Percentiles rank a stretch among this genome's conserved stretches.
Conservation (phyloP, 2,329 filamentous ascomycete species). For the Ceratocystis colombiana region DNA sequence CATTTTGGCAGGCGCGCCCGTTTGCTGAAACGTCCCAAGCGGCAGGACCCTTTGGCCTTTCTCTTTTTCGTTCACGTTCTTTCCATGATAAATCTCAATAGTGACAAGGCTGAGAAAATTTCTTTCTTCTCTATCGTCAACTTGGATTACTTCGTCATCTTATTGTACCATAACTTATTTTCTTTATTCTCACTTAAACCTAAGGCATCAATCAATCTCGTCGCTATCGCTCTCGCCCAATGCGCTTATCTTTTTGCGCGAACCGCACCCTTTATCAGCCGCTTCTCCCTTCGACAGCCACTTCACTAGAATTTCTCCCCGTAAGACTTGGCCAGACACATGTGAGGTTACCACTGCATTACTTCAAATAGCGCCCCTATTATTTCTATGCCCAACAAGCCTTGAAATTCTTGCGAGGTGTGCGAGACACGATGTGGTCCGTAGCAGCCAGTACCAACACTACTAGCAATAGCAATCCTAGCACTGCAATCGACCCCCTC, state of each 20-base stretch:
- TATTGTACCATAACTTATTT: background rate
- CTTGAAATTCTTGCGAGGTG: no score
- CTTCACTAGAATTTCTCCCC: background rate
- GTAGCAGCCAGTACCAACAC: constrained; percentile 7
- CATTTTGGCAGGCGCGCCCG: constrained; percentile 8
- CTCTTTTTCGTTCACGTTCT: background rate
- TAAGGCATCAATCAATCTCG: background rate
- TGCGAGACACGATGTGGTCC: constrained; percentile 21
- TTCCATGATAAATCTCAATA: background rate
- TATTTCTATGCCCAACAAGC: background rate
- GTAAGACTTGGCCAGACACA: background rate
- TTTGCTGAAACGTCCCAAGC: constrained; percentile 10
- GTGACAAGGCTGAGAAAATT: background rate
- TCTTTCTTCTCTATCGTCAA: background rate
- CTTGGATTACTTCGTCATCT: background rate
- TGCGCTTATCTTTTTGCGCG: background rate
- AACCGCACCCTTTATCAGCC: background rate
- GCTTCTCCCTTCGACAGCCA: background rate
- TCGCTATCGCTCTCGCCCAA: background rate
- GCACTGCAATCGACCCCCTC: constrained; percentile 13
- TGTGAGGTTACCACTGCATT: background rate
- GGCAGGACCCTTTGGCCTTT: constrained; percentile 11
- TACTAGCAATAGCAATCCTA: constrained; percentile 16
- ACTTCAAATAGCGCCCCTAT: background rate
- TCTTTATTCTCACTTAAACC: background rate